Conservation (phyloP, 176 grass and related monocot species). For the Triticum monococcum region DNA sequence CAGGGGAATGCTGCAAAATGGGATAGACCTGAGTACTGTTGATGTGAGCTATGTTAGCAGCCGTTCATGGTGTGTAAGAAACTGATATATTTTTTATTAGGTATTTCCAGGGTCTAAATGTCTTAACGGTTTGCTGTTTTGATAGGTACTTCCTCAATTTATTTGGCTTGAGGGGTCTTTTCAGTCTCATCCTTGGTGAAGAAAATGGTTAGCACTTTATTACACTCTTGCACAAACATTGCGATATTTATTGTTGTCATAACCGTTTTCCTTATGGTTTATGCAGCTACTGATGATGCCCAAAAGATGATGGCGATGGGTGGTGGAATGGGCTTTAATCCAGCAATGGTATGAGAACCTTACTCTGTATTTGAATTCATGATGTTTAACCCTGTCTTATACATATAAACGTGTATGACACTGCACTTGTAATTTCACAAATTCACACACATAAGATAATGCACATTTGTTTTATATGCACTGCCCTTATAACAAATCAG, state of each 20-base stretch:
- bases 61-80: constrained; percentile 75
- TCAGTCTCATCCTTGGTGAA: constrained; percentile 96
- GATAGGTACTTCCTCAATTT: constrained; percentile 99
- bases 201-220: constrained; percentile 67
- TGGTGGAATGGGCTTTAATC: constrained; percentile 79
- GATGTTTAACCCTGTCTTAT: neutral
- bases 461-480: neutral
- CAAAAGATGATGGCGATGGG: constrained; percentile 98
- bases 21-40: constrained; percentile 96
- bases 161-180: constrained; percentile 96
- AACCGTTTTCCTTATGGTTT: constrained; percentile 26
- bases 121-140: constrained; percentile 24
- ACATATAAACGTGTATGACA: neutral
- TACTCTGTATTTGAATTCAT: neutral
- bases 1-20: constrained; percentile 96
- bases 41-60: constrained; percentile 99
- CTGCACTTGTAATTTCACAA: neutral
- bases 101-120: neutral
- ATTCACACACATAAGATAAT: neutral
- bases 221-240: neutral
- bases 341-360: constrained; percentile 58
- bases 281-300: constrained; percentile 82
- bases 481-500: neutral
- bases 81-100: neutral
- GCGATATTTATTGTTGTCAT: neutral